Percentiles rank a stretch among this genome's conserved stretches.
Evolutionary conservation across 768 basidiomycete genomes (phyloP).

Genomic region (Rhizopogon sp.): DNA sequence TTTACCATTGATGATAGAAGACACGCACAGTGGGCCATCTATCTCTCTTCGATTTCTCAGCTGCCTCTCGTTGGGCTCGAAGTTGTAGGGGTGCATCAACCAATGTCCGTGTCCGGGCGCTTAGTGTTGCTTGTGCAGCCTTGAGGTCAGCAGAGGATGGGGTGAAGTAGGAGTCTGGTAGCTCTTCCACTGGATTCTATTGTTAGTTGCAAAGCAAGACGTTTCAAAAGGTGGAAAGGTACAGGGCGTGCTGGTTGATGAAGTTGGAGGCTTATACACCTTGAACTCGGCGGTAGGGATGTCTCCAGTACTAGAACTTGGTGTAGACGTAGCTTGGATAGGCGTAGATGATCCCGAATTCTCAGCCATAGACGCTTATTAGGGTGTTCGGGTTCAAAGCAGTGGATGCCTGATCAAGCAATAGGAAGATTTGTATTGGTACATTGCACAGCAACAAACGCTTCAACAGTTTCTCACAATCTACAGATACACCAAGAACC

Average conservation of each 20-base stretch:
- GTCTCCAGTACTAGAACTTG: not conserved
- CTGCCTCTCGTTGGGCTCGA: conserved; percentile 57
- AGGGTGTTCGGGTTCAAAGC: conserved; percentile 8
- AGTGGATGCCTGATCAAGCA: conserved; percentile 12
- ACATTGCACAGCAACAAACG: conserved; percentile 5
- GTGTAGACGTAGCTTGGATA: not conserved
- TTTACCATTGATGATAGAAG: not conserved
- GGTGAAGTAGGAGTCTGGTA: conserved; percentile 72
- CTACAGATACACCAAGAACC: not conserved
- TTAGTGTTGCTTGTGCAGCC: conserved; percentile 57
- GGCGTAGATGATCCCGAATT: conserved; percentile 7
- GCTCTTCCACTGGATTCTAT: conserved; percentile 31
- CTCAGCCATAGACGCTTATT: conserved; percentile 19
- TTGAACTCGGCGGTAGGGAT: conserved; percentile 28
- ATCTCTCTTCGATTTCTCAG: conserved; percentile 52
- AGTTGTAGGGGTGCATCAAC: conserved; percentile 68
- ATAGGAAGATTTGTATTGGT: conserved; percentile 4
- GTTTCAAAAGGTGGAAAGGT: conserved; percentile 17
- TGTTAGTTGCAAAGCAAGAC: conserved; percentile 3
- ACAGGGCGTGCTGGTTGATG: conserved; percentile 27
- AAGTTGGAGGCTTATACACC: conserved; percentile 41
- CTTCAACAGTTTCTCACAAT: conserved; percentile 1
- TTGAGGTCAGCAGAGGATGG: conserved; percentile 69
- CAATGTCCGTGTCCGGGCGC: conserved; percentile 57
- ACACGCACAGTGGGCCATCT: conserved; percentile 66